Conservation (phyloP, 768 basidiomycete species). For the Galerina sulciceps region DNA sequence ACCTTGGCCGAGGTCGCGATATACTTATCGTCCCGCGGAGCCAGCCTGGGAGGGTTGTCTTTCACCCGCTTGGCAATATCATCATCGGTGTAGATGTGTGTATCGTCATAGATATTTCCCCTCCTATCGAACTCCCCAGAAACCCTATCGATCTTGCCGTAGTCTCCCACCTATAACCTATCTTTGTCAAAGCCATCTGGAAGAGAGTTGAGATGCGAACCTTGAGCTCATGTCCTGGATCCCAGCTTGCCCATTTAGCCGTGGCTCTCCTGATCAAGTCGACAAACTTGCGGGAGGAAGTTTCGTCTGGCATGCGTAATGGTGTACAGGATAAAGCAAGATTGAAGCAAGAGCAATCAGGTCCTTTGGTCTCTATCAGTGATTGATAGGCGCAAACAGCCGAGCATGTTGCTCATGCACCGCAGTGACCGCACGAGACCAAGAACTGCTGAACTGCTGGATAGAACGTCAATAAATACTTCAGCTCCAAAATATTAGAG, state of each 20-base stretch:
- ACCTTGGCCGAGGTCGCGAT: background rate
- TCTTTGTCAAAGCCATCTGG: background rate
- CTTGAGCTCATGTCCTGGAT: background rate
- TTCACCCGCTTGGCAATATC: background rate
- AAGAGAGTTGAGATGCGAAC: background rate
- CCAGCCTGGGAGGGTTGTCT: background rate
- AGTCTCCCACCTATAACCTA: background rate
- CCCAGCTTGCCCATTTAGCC: background rate
- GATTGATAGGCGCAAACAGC: no score
- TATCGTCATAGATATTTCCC: background rate
- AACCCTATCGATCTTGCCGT: background rate
- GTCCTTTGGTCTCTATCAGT: no score
- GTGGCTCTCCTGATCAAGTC: background rate
- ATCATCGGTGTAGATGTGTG: background rate
- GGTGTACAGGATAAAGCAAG: no score
- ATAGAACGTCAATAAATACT: no score
- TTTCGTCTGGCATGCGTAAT: no score
- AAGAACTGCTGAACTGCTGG: no score
- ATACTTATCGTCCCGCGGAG: background rate
- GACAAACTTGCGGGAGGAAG: background rate
- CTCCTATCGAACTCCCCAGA: background rate
- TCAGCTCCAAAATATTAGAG: no score
- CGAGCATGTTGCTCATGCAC: no score
- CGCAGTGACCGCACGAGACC: no score
- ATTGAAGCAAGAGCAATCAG: no score